Conservation (phyloP, 495 filamentous ascomycete genomes). For the Penicillium flavigenum region DNA sequence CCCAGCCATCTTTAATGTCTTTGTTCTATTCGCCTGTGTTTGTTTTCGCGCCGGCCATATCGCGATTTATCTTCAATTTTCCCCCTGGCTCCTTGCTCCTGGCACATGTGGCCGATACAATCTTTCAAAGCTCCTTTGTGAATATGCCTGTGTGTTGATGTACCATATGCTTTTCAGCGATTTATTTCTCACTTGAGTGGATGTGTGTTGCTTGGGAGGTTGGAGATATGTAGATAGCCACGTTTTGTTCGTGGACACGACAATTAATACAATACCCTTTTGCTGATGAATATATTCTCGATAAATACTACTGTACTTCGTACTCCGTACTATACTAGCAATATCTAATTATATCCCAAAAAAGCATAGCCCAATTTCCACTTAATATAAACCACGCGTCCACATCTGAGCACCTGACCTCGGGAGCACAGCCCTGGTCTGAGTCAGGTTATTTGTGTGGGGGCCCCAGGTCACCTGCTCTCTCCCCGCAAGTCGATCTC, state of each 20-base stretch:
- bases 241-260: constrained; percentile 31
- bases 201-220: constrained; percentile 16
- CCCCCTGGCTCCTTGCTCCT: background rate
- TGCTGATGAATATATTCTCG: background rate
- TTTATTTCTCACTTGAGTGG: constrained; percentile 10
- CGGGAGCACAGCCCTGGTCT: background rate
- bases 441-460: constrained; percentile 13
- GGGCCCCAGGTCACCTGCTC: constrained; percentile 30
- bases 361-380: background rate
- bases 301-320: too few species aligned
- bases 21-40: constrained; percentile 21
- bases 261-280: constrained; percentile 18
- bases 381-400: background rate
- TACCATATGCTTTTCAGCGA: constrained; percentile 25
- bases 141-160: constrained; percentile 20
- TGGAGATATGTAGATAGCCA: constrained; percentile 34
- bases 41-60: constrained; percentile 20
- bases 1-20: constrained; percentile 40
- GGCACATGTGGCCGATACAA: constrained; percentile 4
- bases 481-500: constrained; percentile 30
- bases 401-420: too few species aligned
- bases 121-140: constrained; percentile 8
- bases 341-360: background rate
- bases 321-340: too few species aligned
- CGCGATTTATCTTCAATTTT: constrained; percentile 14